Evolutionary conservation across 2,329 filamentous ascomycete genomes (phyloP).

Genomic region (Fusarium transvaalense): DNA sequence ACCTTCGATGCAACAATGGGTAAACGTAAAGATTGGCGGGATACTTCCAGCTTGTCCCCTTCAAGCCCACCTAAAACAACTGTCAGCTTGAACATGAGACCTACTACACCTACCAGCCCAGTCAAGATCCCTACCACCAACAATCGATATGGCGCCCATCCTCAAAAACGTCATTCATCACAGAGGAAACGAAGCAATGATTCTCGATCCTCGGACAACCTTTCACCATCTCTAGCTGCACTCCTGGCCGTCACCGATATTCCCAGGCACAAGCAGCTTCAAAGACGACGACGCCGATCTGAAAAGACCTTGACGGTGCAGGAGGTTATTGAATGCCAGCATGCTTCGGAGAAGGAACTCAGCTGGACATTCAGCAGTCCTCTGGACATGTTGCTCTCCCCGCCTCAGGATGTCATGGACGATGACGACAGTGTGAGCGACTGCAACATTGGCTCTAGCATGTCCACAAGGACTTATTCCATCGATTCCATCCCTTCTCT

Average conservation of each 20-base stretch:
- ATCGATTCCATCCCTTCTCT: conserved; percentile 73
- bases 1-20: conserved; percentile 51
- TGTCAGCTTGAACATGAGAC: conserved; percentile 46
- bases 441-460: conserved; percentile 63
- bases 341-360: conserved; percentile 69
- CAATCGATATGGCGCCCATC: conserved; percentile 52
- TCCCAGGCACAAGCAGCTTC: conserved; percentile 60
- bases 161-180: conserved; percentile 55
- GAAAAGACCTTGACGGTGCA: conserved; percentile 63
- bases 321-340: conserved; percentile 66
- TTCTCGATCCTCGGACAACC: conserved; percentile 64
- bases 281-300: conserved; percentile 50
- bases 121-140: conserved; percentile 67
- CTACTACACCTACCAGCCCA: conserved; percentile 60
- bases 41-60: conserved; percentile 47
- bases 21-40: conserved; percentile 53
- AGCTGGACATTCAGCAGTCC: conserved; percentile 67
- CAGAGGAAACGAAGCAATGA: conserved; percentile 56
- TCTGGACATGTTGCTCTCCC: conserved; percentile 69
- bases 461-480: conserved; percentile 69
- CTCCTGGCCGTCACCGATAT: conserved; percentile 73
- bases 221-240: conserved; percentile 71
- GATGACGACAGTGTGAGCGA: conserved; percentile 65
- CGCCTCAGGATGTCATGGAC: conserved; percentile 69
- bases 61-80: conserved; percentile 48